A percentile compares a stretch with the other conserved stretches of the same genome.
Evolutionary conservation across 176 grass and related monocot species (phyloP).

Genomic region (Hyparrhenia diplandra): DNA sequence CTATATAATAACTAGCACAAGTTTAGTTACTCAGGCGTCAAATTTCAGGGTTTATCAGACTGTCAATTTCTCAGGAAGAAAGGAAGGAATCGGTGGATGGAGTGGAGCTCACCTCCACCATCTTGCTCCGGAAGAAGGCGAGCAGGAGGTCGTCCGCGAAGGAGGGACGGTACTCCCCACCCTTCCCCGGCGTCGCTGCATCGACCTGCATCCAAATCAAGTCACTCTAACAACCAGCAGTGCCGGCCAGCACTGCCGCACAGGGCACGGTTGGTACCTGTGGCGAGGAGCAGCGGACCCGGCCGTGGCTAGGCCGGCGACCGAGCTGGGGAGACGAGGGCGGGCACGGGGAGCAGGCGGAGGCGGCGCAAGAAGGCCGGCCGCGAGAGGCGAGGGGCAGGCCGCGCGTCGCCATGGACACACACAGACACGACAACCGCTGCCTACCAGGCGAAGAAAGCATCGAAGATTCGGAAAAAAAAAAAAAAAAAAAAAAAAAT

Average conservation of each 20-base stretch:
- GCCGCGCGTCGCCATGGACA: slow-evolving; percentile 12
- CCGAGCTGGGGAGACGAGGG: neutral
- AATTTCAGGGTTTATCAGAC: too few relatives aligned
- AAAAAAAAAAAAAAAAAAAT: too few relatives aligned
- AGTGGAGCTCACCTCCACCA: slow-evolving; percentile 46
- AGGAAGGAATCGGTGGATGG: neutral
- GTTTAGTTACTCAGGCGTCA: neutral
- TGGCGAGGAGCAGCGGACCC: slow-evolving; percentile 25
- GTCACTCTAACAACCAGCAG: neutral
- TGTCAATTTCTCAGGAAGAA: too few relatives aligned
- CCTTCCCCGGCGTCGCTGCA: neutral
- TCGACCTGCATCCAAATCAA: slow-evolving; percentile 7
- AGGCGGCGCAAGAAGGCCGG: neutral
- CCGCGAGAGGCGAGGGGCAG: neutral
- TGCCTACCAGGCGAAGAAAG: neutral
- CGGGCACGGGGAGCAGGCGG: neutral
- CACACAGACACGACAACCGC: neutral
- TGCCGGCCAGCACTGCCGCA: neutral
- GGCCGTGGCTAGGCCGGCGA: neutral
- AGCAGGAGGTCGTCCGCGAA: slow-evolving; percentile 39
- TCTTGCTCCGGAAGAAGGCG: slow-evolving; percentile 41
- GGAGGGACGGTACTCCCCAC: slow-evolving; percentile 16
- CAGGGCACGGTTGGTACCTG: neutral
- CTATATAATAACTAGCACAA: neutral
- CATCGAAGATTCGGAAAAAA: too few relatives aligned